Base-by-base conservation (phyloP, 495 filamentous ascomycete genomes). In the Ramalina intermedia region DNA sequence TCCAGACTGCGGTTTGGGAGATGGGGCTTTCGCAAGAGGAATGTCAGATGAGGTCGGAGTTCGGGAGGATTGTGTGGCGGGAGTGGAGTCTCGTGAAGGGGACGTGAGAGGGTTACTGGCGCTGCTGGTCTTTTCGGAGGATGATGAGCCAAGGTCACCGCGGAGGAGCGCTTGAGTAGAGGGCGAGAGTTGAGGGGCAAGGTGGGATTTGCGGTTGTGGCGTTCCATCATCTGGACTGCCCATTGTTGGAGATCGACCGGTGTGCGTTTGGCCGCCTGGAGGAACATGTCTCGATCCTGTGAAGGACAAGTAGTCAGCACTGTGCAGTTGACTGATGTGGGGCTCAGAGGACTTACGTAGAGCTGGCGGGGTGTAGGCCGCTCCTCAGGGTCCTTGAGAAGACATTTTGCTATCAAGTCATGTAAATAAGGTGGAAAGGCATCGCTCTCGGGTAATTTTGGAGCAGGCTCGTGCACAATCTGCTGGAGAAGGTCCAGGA, bases 391-490 rank as follows among this genome's bases (percentile, higher is more conserved):
- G 42, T 79, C 78, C 65, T 98, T 98, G 59, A 85, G 74, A 52
- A 98, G 66, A 63, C 93, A 98, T 63, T 94, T 94, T 43, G 88
- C 87, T 47, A 96, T 88, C 77, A 96, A 91, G 47, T 95, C 86
- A 58, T 98, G 90, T 35, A 98, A 68, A 49, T 95, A 94, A 5
- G 77, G 74, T 8, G 91, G 91, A 72, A 98, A 98, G 1, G 91
- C 91, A 59, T 96, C 89, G 60, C 88, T 95, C 73, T 95, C 90
- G 13, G 91, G 91, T 33, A 96, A 75, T 58, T 78, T 85, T 4
- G 91, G 91, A 1, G 91, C 86, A 2, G 91, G 85, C 62, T 98
- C 91, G 57, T 96, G 85, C 38, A 98, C 91, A 60, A 98, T 98
- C 61, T 94, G 88, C 66, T 98, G 91, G 14, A 98, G 73, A 37